Evolutionary conservation across 1,284 basidiomycete genomes (phyloP).

Genomic region (Cutaneotrichosporon sp.): DNA sequence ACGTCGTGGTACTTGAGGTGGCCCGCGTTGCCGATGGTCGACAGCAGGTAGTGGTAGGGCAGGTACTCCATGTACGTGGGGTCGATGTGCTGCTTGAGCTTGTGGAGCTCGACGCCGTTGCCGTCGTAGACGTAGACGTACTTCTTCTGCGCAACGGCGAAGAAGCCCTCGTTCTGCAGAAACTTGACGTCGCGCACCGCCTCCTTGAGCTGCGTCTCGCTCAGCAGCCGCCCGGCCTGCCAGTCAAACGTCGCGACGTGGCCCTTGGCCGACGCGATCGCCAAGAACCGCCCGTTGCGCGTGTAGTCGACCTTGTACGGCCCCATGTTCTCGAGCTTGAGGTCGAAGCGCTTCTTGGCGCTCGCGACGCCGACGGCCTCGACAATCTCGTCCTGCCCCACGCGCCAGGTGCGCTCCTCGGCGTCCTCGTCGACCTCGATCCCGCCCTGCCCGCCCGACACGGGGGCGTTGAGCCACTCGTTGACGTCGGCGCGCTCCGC

Average conservation of each 20-base stretch:
- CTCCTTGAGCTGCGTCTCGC: slow-evolving; percentile 83
- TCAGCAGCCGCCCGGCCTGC: slow-evolving; percentile 82
- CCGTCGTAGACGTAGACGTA: slow-evolving; percentile 96
- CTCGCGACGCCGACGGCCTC: slow-evolving; percentile 70
- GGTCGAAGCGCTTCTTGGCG: slow-evolving; percentile 72
- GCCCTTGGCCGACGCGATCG: slow-evolving; percentile 76
- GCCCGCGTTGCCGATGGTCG: slow-evolving; percentile 79
- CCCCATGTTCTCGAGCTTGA: slow-evolving; percentile 71
- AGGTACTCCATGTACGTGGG: slow-evolving; percentile 89
- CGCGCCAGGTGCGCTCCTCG: slow-evolving; percentile 81
- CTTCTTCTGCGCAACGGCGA: slow-evolving; percentile 95
- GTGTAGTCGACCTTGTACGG: slow-evolving; percentile 79
- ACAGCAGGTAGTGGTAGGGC: slow-evolving; percentile 94
- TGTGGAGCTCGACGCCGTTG: slow-evolving; percentile 89
- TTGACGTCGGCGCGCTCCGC: slow-evolving; percentile 50
- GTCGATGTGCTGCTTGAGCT: slow-evolving; percentile 71
- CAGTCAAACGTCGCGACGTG: slow-evolving; percentile 96
- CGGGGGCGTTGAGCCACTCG: slow-evolving; percentile 47
- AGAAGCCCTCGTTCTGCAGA: slow-evolving; percentile 88
- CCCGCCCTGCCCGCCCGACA: slow-evolving; percentile 43
- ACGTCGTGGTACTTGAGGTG: slow-evolving; percentile 97
- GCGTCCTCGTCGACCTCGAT: slow-evolving; percentile 50
- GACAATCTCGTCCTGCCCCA: slow-evolving; percentile 77
- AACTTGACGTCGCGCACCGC: slow-evolving; percentile 93
- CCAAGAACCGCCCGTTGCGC: slow-evolving; percentile 86